Evolutionary conservation across 225 moss, liverwort and hornwort genomes (phyloP).

Genomic region (Pseudisothecium myosuroides): DNA sequence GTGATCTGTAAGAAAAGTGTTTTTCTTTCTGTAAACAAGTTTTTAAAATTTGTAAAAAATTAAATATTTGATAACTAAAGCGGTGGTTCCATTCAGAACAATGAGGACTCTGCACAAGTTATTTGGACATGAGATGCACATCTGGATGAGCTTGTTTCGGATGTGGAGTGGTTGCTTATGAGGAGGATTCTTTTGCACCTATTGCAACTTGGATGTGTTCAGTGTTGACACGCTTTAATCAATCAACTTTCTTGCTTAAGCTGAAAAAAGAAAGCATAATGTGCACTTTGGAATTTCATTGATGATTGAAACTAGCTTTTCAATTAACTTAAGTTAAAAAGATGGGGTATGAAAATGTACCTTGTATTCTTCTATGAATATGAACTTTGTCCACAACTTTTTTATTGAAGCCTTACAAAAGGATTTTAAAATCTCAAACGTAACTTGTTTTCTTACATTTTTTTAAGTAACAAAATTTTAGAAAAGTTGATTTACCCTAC

Average conservation of each 20-base stretch:
- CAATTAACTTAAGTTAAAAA: neutral
- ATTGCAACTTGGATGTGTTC: neutral
- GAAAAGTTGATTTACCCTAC: neutral
- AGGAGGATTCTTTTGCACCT: neutral
- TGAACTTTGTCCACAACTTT: neutral
- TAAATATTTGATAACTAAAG: too few species aligned
- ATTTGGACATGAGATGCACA: neutral
- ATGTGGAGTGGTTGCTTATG: neutral
- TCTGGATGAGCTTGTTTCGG: neutral
- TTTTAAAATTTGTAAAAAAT: neutral
- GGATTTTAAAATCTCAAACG: neutral
- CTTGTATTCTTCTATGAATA: neutral
- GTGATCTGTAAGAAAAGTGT: neutral
- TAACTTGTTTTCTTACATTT: neutral
- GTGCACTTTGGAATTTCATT: neutral
- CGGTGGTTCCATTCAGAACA: neutral
- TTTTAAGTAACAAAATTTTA: fast-evolving
- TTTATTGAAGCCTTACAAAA: neutral
- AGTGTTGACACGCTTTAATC: neutral
- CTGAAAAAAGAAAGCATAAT: neutral
- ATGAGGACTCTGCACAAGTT: neutral
- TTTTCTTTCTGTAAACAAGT: neutral
- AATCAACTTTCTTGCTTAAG: neutral
- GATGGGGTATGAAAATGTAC: neutral
- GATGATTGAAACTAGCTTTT: neutral